Base-by-base conservation (phyloP, 352 stramenopile genomes). In the Phytophthora vignae region DNA sequence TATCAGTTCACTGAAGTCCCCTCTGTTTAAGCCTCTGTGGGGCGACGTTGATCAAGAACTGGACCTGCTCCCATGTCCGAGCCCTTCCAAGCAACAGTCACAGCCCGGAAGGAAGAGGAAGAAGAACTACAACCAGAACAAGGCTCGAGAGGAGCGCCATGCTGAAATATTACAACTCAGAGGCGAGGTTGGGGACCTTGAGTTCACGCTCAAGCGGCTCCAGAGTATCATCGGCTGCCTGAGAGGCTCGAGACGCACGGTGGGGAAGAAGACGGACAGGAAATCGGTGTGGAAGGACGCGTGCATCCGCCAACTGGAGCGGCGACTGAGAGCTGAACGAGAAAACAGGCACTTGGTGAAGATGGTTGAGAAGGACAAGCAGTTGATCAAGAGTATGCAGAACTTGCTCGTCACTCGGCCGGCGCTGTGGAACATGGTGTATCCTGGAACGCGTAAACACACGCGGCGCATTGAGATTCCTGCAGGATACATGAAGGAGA, bases 311-410 rank as follows among this genome's bases (percentile, higher is more conserved):
- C 73, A 80, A 44, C 22, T 71, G 0, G 50, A 68, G 27, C 31
- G 63, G 33, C 49, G 64, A 31, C 12, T 64, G 40, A 60, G 67
- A 27, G 61, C 50, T 36, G 69, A 80, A 42, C 31, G 64, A 15
- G 73, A 80, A 54, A 74, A 77, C 50, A 64, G 69, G 25, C 73
- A 70, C 12, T 55, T 80, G n/a, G 69, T 56, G 12, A 63, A 71
- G 27, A 67, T 55, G n/a, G 36, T 74, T 6, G 65, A 74, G 31
- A 67, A 55, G 6, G 58, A 77, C 31, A 64, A 67, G 21, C 54
- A 75, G 21, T 50, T 75, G 21, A 50, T 62, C 7, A 69, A 66
- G 48, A 60, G 19, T n/a, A 42, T 77, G 17, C 44, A 73, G 40
- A 77, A 65, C 44, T 29, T 70, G 42, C 46, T 74, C 33, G 25